Percentiles rank a stretch among this genome's conserved stretches.
phyloP scores from a whole-genome alignment of 1,139 yeast species.

The Debaryomycetaceae sp. region DNA sequence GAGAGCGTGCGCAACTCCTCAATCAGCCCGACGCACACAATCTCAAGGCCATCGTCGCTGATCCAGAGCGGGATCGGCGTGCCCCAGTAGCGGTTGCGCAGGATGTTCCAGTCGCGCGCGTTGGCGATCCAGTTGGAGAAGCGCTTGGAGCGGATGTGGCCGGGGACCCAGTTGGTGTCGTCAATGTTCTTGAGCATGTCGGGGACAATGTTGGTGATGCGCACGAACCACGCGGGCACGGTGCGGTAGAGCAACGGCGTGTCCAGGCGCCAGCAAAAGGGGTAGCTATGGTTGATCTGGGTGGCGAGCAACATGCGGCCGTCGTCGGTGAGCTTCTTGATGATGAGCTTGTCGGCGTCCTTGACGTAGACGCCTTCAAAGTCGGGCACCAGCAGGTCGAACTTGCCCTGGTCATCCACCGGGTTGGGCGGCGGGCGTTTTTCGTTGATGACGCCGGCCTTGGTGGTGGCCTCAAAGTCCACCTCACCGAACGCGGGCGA shows the following conservation, averaged over 20 bases:
- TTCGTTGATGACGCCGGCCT: conserved; percentile 69
- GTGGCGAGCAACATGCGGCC: conserved; percentile 74
- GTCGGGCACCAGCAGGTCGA: conserved; percentile 69
- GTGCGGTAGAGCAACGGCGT: conserved; percentile 95
- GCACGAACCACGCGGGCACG: conserved; percentile 98
- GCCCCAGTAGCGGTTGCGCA: conserved; percentile 99
- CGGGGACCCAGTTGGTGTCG: conserved; percentile 92
- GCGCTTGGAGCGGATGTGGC: conserved; percentile 84
- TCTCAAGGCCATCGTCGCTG: conserved; percentile 86
- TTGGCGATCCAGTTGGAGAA: conserved; percentile 96
- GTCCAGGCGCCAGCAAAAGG: conserved; percentile 99
- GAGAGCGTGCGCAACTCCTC: conserved; percentile 80
- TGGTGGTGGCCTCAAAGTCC: conserved; percentile 82
- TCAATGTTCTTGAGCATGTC: conserved; percentile 85
- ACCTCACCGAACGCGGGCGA: conserved; percentile 99
- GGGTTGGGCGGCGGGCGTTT: conserved; percentile 83
- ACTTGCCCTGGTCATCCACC: conserved; percentile 85
- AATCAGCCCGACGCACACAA: conserved; percentile 89
- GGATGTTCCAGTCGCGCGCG: conserved; percentile 98
- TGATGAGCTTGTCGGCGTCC: conserved; percentile 91
- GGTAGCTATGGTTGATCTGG: conserved; percentile 93
- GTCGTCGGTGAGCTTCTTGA: conserved; percentile 71
- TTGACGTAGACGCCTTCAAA: conserved; percentile 85
- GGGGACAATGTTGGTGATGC: conserved; percentile 81
- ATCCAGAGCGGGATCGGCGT: conserved; percentile 99